These are phyloP conservation scores for Isatis lusitanica DNA, from an alignment of 441 rosid genomes.

Conservation along the genomic window DNA sequence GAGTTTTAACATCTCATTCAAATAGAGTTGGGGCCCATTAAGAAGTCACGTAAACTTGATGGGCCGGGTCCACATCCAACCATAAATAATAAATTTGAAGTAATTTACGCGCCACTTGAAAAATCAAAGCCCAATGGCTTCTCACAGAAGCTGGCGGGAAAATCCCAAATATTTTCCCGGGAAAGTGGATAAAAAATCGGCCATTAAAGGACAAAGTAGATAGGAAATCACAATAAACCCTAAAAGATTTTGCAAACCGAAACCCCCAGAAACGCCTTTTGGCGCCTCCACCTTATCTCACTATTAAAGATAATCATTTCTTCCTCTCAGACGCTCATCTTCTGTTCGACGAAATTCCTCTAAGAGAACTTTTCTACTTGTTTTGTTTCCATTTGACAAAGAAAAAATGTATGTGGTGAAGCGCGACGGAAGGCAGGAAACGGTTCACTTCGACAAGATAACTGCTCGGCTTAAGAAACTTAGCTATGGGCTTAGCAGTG, in stretches of 20 bases:
- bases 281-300: conserved; percentile 13
- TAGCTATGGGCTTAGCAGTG: conserved; percentile 82
- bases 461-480: conserved; percentile 92
- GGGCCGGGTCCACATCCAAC: conserved; percentile 22
- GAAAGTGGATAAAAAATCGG: conserved; percentile 4
- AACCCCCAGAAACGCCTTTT: not conserved
- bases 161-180: not conserved
- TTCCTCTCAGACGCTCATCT: not conserved
- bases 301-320: not conserved
- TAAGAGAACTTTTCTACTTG: not conserved
- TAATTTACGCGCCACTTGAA: conserved; percentile 6
- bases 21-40: conserved; percentile 7
- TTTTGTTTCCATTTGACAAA: not conserved
- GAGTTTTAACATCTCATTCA: not conserved
- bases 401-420: conserved; percentile 80
- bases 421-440: conserved; percentile 83
- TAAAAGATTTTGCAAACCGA: conserved; percentile 2
- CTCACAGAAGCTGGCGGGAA: conserved; percentile 14
- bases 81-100: not conserved
- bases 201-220: conserved; percentile 5
- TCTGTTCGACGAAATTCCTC: conserved; percentile 12
- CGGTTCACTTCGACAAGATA: conserved; percentile 91
- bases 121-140: conserved; percentile 11
- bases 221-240: not conserved
- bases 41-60: not conserved